Percentiles rank a stretch among this genome's conserved stretches.
These are phyloP conservation scores for Kokia cookei DNA, from an alignment of 441 rosid species.

Conservation along the genomic window DNA sequence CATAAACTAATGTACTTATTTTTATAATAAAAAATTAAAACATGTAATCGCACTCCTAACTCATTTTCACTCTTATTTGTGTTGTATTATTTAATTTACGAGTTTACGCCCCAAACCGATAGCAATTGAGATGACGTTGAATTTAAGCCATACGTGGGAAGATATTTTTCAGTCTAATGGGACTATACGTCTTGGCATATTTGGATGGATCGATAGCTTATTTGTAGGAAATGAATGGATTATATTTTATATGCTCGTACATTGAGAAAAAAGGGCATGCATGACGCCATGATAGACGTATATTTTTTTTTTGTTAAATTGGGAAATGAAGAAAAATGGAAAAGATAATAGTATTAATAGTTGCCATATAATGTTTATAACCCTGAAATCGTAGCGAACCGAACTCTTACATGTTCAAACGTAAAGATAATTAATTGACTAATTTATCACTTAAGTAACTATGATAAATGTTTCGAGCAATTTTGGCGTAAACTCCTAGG, in stretches of 20 bases:
- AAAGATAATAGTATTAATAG: background rate
- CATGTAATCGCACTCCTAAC: no score
- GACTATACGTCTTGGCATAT: background rate
- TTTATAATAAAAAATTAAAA: no score
- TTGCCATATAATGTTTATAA: background rate
- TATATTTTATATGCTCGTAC: background rate
- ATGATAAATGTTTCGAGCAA: background rate
- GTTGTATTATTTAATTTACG: no score
- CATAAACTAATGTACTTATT: no score
- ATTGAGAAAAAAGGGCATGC: background rate
- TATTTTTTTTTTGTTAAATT: background rate
- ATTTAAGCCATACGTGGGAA: background rate
- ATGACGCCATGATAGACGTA: background rate
- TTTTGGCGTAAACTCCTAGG: background rate
- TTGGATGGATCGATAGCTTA: background rate
- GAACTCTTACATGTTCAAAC: background rate
- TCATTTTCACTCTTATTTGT: no score
- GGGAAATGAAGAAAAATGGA: background rate
- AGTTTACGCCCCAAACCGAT: background rate
- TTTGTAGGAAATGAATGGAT: background rate
- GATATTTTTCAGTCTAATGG: background rate
- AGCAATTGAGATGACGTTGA: background rate
- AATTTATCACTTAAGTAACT: background rate
- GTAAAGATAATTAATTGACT: background rate
- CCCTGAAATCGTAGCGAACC: background rate